Conservation (phyloP, 345 rosid species). For the Lepidium didymum region DNA sequence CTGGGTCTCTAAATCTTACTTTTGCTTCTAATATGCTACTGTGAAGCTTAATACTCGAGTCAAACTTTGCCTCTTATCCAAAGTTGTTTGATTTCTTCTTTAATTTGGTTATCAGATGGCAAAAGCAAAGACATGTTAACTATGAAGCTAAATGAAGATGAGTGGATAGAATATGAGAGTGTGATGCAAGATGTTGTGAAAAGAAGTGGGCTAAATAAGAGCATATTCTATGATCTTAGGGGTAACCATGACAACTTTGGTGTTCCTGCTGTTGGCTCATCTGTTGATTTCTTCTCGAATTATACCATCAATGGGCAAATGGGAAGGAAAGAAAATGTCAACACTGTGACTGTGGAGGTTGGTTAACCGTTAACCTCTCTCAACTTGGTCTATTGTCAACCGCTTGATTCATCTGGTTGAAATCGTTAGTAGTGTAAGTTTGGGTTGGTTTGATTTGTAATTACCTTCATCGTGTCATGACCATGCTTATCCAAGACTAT, state of each 20-base stretch:
- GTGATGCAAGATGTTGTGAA: slow-evolving; percentile 60
- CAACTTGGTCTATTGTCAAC: not conserved
- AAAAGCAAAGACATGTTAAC: slow-evolving; percentile 75
- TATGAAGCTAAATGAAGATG: slow-evolving; percentile 81
- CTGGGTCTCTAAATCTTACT: not conserved
- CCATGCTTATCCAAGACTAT: too few relatives aligned
- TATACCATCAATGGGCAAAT: slow-evolving; percentile 72
- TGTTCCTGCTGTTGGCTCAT: slow-evolving; percentile 52
- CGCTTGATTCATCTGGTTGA: not conserved
- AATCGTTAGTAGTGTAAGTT: not conserved
- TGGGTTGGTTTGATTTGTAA: not conserved
- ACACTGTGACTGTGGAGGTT: slow-evolving; percentile 74
- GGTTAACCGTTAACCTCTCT: slow-evolving; percentile 22
- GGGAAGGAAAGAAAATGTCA: slow-evolving; percentile 50
- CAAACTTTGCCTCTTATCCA: not conserved
- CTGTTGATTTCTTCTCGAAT: slow-evolving; percentile 73
- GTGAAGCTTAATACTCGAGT: not conserved
- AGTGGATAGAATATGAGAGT: slow-evolving; percentile 75
- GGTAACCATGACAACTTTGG: slow-evolving; percentile 98
- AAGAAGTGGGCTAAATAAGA: slow-evolving; percentile 61
- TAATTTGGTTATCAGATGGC: slow-evolving; percentile 52
- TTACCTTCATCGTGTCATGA: not conserved
- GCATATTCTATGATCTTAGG: slow-evolving; percentile 78
- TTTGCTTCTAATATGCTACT: too few relatives aligned
- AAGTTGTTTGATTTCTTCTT: not conserved